These are phyloP conservation scores for Porpolomopsis calyptriformis DNA, from an alignment of 768 basidiomycete genomes.

Conservation along the genomic window DNA sequence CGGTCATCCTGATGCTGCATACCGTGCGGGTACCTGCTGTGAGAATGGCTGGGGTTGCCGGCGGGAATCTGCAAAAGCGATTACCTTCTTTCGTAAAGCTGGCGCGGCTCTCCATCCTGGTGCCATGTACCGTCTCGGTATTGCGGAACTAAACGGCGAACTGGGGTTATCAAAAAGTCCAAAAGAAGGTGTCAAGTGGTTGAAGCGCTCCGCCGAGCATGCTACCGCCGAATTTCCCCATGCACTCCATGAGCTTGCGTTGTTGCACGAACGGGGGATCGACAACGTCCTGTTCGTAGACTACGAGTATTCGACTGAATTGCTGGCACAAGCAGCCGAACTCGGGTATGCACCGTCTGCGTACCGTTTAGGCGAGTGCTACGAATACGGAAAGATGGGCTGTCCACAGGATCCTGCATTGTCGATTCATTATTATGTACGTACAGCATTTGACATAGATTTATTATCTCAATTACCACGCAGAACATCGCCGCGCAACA, in stretches of 20 bases:
- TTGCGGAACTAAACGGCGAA: slow-evolving; percentile 93
- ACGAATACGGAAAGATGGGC: slow-evolving; percentile 98
- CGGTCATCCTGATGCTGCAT: slow-evolving; percentile 90
- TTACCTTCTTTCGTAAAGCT: slow-evolving; percentile 90
- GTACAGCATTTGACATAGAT: slow-evolving; percentile 21
- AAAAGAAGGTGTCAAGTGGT: slow-evolving; percentile 97
- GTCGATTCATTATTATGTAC: slow-evolving; percentile 96
- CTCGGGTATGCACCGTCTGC: slow-evolving; percentile 95
- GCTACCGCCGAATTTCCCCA: slow-evolving; percentile 94
- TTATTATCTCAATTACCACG: slow-evolving; percentile 5
- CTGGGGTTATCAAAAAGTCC: slow-evolving; percentile 77
- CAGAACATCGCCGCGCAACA: slow-evolving; percentile 98
- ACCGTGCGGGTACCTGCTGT: slow-evolving; percentile 93
- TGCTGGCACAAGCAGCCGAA: slow-evolving; percentile 91
- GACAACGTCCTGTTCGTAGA: slow-evolving; percentile 97
- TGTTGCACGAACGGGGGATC: slow-evolving; percentile 94
- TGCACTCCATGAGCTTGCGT: slow-evolving; percentile 87
- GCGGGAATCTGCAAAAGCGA: slow-evolving; percentile 81
- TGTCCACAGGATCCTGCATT: slow-evolving; percentile 95
- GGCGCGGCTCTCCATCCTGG: slow-evolving; percentile 86
- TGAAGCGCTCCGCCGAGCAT: slow-evolving; percentile 92
- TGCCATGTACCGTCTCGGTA: slow-evolving; percentile 93
- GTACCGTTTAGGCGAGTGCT: slow-evolving; percentile 92
- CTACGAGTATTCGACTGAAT: slow-evolving; percentile 87
- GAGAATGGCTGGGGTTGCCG: slow-evolving; percentile 99